Evolutionary conservation across 163 green algal species (phyloP).

Genomic region (Smithsoniella earleae): DNA sequence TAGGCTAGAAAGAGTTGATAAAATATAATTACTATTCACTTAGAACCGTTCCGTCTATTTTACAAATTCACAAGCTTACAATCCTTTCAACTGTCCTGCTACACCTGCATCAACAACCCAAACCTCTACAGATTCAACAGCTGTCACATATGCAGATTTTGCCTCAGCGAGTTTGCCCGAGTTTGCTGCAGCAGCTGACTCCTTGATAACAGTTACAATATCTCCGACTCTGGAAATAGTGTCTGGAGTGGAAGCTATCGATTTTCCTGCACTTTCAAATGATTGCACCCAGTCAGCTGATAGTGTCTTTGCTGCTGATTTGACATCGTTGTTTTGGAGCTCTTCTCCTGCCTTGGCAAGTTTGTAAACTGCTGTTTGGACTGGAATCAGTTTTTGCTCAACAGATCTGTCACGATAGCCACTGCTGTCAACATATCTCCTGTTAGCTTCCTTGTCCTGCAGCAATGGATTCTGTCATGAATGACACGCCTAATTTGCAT

Average conservation of each 20-base stretch:
- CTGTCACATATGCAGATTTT: conserved; percentile 13
- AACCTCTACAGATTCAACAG: background rate
- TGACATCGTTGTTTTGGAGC: background rate
- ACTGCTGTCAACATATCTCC: conserved; percentile 16
- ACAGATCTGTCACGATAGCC: conserved; percentile 5
- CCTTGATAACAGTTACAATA: conserved; percentile 6
- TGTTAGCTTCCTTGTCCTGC: conserved; percentile 27
- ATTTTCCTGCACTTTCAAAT: background rate
- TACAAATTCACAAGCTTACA: too few relatives aligned
- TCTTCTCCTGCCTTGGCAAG: conserved; percentile 12
- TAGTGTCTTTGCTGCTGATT: conserved; percentile 19
- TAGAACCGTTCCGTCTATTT: too few relatives aligned
- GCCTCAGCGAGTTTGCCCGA: background rate
- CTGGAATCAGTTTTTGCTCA: background rate
- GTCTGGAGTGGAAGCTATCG: conserved; percentile 13
- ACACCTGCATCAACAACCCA: conserved; percentile 2
- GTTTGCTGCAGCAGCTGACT: background rate
- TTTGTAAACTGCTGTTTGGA: conserved; percentile 26
- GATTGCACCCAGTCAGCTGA: conserved; percentile 4
- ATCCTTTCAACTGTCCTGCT: conserved; percentile 3
- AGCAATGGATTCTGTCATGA: too few relatives aligned
- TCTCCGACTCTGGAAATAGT: background rate
- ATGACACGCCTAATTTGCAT: too few relatives aligned
- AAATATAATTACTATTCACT: too few relatives aligned
- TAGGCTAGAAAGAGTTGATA: too few relatives aligned